Base-by-base conservation (phyloP, 352 stramenopile species). In the Phytophthora uliginosa region DNA sequence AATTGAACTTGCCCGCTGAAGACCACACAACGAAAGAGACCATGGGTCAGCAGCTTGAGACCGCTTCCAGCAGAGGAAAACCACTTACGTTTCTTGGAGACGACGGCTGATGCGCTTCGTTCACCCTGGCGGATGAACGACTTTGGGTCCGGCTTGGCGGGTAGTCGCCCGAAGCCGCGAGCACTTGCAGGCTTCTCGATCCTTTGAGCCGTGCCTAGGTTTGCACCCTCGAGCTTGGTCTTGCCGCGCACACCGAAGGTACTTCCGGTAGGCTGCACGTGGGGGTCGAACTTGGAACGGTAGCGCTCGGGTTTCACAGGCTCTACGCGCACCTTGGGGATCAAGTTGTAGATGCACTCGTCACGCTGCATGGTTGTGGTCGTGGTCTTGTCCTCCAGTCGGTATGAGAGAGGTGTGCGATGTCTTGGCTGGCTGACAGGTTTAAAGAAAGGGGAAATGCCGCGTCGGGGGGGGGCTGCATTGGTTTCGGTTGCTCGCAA, bases 311-410 rank as follows among this genome's bases (percentile, higher is more conserved):
- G 88, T 77, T 98, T 98, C 17, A 69, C 69, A 24, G 82, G 73
- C 33, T 84, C 69, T 60, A 88, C 78, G 45, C 83, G 76, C 36
- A 93, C 78, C 59, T 89, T 81, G 8, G 93, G 91, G 66, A 98
- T 96, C 57, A 97, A 83, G 78, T 98, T 98, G 80, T 95, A 98
- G 76, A 98, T 98, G 78, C 88, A 93, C 72, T 95, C 88, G 36
- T 95, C 88, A n/a, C 88, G 84, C 74, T 93, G 87, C 87, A 93
- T 93, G 51, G 22, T 20, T 52, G 56, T 57, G 5, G n/a, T 13
- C 5, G 15, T 51, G 26, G 42, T 63, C 17, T 28, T 34, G 47
- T 69, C 53, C 54, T 65, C 28, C 38, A 22, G 47, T 34, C 12
- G 36, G 36, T 31, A 24, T 26, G 38, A 63, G 38, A 52, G 22